A percentile compares a stretch with the other conserved stretches of the same genome.
Conservation (phyloP, 805 yeast genomes). For the Ascoidea rubescens region DNA sequence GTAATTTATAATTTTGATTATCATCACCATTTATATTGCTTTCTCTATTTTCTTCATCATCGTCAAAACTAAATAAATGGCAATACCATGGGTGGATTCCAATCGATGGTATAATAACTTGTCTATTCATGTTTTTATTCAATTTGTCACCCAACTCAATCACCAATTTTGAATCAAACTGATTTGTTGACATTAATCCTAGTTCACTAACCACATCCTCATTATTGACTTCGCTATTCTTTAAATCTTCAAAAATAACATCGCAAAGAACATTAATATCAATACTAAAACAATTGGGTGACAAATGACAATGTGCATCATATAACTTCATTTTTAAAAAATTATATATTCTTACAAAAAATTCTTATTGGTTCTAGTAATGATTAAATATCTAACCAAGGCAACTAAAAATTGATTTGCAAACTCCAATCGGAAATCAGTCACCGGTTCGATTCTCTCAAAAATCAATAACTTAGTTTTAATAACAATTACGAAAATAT, state of each 20-base stretch:
- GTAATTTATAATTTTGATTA: neutral
- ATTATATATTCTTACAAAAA: no score
- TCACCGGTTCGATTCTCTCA: no score
- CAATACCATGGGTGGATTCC: slow-evolving; percentile 93
- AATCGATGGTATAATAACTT: slow-evolving; percentile 27
- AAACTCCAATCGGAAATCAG: no score
- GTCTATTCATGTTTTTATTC: slow-evolving; percentile 7
- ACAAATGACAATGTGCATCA: slow-evolving; percentile 28
- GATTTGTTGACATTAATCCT: slow-evolving; percentile 35
- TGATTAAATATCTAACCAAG: no score
- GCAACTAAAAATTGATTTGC: no score
- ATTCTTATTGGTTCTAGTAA: no score
- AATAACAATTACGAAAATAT: no score
- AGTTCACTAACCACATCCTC: neutral
- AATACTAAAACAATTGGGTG: slow-evolving; percentile 10
- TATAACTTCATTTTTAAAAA: slow-evolving; percentile 7
- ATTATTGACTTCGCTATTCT: slow-evolving; percentile 1
- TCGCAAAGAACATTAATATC: slow-evolving; percentile 4
- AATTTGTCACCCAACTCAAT: slow-evolving; percentile 8
- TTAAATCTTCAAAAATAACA: neutral
- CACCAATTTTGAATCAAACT: slow-evolving; percentile 21
- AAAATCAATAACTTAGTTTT: no score
- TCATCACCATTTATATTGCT: no score
- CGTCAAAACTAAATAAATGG: slow-evolving; percentile 39
- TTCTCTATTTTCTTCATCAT: neutral